Conservation (phyloP, 2,329 filamentous ascomycete species). For the Cyclaneusma minus region DNA sequence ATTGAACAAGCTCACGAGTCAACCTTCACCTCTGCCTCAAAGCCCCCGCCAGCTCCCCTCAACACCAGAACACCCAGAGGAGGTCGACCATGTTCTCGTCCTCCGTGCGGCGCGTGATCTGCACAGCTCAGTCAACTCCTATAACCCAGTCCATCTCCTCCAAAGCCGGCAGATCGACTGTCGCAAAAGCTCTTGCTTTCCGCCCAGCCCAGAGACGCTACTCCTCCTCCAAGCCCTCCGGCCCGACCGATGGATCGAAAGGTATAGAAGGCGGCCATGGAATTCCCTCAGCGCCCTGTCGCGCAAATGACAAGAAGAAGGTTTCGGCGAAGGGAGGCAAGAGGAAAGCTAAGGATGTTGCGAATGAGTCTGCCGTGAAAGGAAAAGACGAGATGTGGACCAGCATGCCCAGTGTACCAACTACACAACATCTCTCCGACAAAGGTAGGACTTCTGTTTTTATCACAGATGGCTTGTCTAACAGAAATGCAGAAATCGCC, state of each 20-base stretch:
- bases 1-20: too few species aligned
- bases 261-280: slow-evolving; percentile 8
- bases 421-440: slow-evolving; percentile 55
- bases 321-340: slow-evolving; percentile 20
- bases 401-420: slow-evolving; percentile 58
- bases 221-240: slow-evolving; percentile 23
- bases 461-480: slow-evolving; percentile 4
- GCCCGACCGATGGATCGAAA: slow-evolving; percentile 19
- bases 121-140: slow-evolving; percentile 12
- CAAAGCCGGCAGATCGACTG: slow-evolving; percentile 11
- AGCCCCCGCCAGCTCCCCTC: slow-evolving; percentile 1
- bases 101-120: slow-evolving; percentile 16
- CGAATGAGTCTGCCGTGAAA: slow-evolving; percentile 18
- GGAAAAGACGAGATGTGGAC: slow-evolving; percentile 29
- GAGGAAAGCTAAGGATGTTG: slow-evolving; percentile 38
- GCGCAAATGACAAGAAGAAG: slow-evolving; percentile 14
- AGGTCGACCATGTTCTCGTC: slow-evolving; percentile 18
- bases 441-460: slow-evolving; percentile 30
- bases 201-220: slow-evolving; percentile 17
- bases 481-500: slow-evolving; percentile 50
- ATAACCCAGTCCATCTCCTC: slow-evolving; percentile 11
- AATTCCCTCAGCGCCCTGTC: slow-evolving; percentile 10
- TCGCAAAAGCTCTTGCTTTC: slow-evolving; percentile 14
- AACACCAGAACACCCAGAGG: slow-evolving; percentile 5
- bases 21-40: too few species aligned